Evolutionary conservation across 108 stramenopile genomes (phyloP).

Genomic region (Nitzschia sp.): DNA sequence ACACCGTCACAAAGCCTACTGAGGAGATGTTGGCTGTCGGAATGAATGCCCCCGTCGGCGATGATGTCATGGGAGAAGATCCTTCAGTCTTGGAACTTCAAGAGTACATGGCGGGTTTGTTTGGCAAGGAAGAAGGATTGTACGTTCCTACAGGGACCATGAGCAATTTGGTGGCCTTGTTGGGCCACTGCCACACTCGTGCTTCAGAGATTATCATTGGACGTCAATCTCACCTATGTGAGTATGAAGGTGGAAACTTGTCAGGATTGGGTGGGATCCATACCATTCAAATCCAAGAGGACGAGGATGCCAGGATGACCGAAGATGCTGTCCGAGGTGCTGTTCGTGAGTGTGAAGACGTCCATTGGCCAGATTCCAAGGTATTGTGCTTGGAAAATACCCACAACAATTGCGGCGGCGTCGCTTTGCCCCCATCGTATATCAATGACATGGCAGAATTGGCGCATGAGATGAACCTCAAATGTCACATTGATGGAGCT

Average conservation of each 20-base stretch:
- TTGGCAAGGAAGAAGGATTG: constrained; percentile 89
- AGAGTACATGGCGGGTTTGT: constrained; percentile 75
- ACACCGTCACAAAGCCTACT: constrained; percentile 95
- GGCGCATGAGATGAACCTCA: constrained; percentile 46
- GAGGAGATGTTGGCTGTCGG: constrained; percentile 63
- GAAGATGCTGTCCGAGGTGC: constrained; percentile 61
- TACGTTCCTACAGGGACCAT: constrained; percentile 97
- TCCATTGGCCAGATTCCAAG: constrained; percentile 87
- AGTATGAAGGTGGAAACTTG: constrained; percentile 63
- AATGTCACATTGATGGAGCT: constrained; percentile 89
- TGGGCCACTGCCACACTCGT: constrained; percentile 83
- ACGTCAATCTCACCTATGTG: constrained; percentile 61
- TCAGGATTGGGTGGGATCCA: constrained; percentile 80
- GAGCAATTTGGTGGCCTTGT: constrained; percentile 90
- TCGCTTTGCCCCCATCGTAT: constrained; percentile 78
- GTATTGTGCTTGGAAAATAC: constrained; percentile 94
- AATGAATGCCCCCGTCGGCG: constrained; percentile 77
- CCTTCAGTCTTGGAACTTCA: constrained; percentile 88
- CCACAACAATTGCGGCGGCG: constrained; percentile 93
- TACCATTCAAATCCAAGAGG: constrained; percentile 69
- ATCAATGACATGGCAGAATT: constrained; percentile 74
- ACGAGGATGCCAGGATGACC: constrained; percentile 48
- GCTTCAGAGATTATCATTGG: constrained; percentile 82
- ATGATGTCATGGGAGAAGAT: constrained; percentile 98
- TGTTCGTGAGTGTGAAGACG: constrained; percentile 74